These are phyloP conservation scores for Cylindrotheca closterium DNA, from an alignment of 108 stramenopile species.

Conservation along the genomic window DNA sequence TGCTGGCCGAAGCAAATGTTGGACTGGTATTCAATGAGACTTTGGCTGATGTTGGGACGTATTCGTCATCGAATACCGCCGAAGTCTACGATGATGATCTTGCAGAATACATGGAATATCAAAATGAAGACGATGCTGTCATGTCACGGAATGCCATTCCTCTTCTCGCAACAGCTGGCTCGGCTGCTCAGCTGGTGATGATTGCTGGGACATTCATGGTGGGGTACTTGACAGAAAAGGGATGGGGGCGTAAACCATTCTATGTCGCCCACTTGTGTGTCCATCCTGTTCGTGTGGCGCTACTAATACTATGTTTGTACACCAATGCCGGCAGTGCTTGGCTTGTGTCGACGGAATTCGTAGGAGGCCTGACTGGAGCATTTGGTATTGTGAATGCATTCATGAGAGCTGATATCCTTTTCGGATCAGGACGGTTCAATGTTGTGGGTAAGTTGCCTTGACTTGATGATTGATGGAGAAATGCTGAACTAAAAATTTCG, in stretches of 20 bases:
- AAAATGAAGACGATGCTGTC: conserved; percentile 9
- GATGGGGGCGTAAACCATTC: conserved; percentile 34
- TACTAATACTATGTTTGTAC: conserved; percentile 31
- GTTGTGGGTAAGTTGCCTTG: conserved; percentile 17
- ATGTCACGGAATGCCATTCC: conserved; percentile 29
- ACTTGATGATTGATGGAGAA: neutral
- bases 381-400: conserved; percentile 34
- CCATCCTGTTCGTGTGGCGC: conserved; percentile 23
- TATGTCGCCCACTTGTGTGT: conserved; percentile 28
- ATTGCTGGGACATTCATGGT: conserved; percentile 29
- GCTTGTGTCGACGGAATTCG: conserved; percentile 29
- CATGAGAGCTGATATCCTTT: conserved; percentile 34
- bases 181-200: conserved; percentile 30
- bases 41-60: conserved; percentile 44
- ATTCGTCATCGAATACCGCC: conserved; percentile 23
- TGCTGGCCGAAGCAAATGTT: conserved; percentile 33
- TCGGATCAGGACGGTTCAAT: conserved; percentile 36
- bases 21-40: conserved; percentile 31
- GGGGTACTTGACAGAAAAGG: conserved; percentile 24
- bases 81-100: neutral
- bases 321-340: conserved; percentile 35
- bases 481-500: neutral
- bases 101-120: neutral
- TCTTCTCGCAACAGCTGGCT: conserved; percentile 27
- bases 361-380: conserved; percentile 29